Conservation (phyloP, 176 grass and related monocot species). For the Ensete ventricosum region DNA sequence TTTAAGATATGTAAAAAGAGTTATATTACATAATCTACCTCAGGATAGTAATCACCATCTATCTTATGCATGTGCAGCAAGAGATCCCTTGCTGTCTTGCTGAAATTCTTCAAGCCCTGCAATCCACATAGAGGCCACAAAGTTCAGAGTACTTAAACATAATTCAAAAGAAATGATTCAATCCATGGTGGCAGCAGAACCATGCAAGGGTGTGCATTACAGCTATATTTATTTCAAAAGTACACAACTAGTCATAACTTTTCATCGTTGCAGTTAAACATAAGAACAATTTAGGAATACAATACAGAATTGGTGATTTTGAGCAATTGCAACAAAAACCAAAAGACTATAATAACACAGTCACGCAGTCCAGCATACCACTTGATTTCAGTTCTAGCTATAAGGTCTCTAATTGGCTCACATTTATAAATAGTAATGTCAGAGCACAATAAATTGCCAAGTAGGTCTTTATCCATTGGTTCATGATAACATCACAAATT, state of each 20-base stretch:
- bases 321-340: neutral
- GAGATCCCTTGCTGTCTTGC: conserved; percentile 79
- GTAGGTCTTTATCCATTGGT: neutral
- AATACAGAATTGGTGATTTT: neutral
- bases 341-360: neutral
- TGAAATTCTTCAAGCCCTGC: conserved; percentile 98
- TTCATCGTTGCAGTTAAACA: neutral
- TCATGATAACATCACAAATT: neutral
- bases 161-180: neutral
- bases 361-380: neutral
- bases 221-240: too few relatives aligned
- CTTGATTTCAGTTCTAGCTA: neutral
- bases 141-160: neutral
- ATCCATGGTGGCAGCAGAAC: neutral
- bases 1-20: neutral
- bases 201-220: neutral
- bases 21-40: neutral
- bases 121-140: conserved; percentile 8
- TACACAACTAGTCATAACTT: too few relatives aligned
- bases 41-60: conserved; percentile 88
- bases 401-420: neutral
- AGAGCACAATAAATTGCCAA: neutral
- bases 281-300: neutral
- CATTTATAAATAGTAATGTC: neutral
- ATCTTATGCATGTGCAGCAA: conserved; percentile 80